Percentiles rank a stretch among this genome's conserved stretches.
Evolutionary conservation across 371 early-diverging fungal species (phyloP).

Genomic region (Gilbertella persicaria): DNA sequence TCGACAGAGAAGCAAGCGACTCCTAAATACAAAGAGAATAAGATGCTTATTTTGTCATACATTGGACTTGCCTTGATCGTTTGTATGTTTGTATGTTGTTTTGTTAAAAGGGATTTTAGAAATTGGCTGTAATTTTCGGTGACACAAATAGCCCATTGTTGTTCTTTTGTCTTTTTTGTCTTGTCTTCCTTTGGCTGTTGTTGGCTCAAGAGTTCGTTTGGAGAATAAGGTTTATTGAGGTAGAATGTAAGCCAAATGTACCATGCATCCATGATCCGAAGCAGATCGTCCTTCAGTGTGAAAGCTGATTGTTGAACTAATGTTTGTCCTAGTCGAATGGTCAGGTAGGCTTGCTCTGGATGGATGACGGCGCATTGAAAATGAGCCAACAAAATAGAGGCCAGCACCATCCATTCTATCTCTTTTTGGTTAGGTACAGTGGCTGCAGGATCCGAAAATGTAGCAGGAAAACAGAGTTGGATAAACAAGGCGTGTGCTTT

Average conservation of each 20-base stretch:
- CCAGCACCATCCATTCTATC: slow-evolving; percentile 15
- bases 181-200: background rate
- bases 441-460: background rate
- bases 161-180: background rate
- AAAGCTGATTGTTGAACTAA: background rate
- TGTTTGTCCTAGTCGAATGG: slow-evolving; percentile 13
- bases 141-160: slow-evolving; percentile 18
- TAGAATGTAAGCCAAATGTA: slow-evolving; percentile 25
- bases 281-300: slow-evolving; percentile 1
- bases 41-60: background rate
- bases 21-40: background rate
- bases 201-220: no score
- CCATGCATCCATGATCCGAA: slow-evolving; percentile 20
- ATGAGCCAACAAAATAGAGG: slow-evolving; percentile 38
- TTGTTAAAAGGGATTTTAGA: slow-evolving; percentile 12
- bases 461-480: slow-evolving; percentile 17
- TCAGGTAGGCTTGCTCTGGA: slow-evolving; percentile 36
- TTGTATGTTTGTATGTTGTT: background rate
- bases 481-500: slow-evolving; percentile 35
- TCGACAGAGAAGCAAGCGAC: background rate
- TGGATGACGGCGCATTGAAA: slow-evolving; percentile 35
- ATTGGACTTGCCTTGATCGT: slow-evolving; percentile 11
- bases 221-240: slow-evolving; percentile 16
- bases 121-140: slow-evolving; percentile 14
- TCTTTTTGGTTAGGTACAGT: background rate